Base-by-base conservation (phyloP, 2,329 filamentous ascomycete species). In the Pleurostoma richardsiae region DNA sequence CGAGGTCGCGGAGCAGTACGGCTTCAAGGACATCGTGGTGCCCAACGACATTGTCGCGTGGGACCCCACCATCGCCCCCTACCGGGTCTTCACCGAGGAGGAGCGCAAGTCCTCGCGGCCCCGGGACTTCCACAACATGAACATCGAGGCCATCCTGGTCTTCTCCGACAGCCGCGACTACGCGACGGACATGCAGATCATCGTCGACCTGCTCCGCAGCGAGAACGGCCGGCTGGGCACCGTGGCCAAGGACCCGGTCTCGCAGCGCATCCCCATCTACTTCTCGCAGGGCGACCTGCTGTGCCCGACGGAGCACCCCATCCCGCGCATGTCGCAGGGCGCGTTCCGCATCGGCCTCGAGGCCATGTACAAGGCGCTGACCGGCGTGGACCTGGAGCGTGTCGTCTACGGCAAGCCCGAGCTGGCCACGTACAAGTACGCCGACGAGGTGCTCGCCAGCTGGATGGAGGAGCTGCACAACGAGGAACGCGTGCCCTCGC, bases 401-500 rank as follows among this genome's bases (percentile, higher is more conserved):
- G 82, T 86, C 31, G 82, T 88, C 47, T 88, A 88, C 70, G 85
- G 85, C 59, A 88, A 88, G 75, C 85, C 85, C 29, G 84, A 88
- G 63, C 58, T 81, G 49, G 85, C 85, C 4, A 88, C 85, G n/a
- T 88, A 88, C 77, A 86, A 85, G 70, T 88, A 86, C 67, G 86
- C 85, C 52, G 85, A 88, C 56, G 83, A 87, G 66, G 80, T 89
- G 19, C 76, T 90, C 52, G 73, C 79, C 30, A 77, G 76, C 44
- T 90, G 85, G 85, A 89, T 89, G 85, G 84, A 85, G 56, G 73
- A 81, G 57, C 80, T 90, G 54, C 85, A 90, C 72, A 81, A 80
- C 59, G 85, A 88, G 65, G 82, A 86, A 72, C 73, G 69, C 50
- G 70, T 88, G 39, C 83, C 84, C 4, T 64, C 79, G 63, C 85